These are phyloP conservation scores for Deinandra increscens DNA, from an alignment of 129 eudicot genomes.

Conservation along the genomic window DNA sequence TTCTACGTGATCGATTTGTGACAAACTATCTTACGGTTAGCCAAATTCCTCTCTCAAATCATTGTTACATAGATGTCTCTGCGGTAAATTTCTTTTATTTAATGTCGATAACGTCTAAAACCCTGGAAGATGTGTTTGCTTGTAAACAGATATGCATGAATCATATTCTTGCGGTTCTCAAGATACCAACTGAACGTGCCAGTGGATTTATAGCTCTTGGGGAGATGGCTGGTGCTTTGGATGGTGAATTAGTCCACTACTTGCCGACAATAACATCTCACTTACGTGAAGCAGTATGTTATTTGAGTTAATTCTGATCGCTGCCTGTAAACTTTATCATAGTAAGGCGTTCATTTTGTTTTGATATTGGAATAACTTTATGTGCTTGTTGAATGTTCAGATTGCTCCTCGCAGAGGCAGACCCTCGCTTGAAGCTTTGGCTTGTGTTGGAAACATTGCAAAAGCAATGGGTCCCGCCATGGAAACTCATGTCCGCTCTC, in stretches of 20 bases:
- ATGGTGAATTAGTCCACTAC: conserved; percentile 86
- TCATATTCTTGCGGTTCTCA: conserved; percentile 94
- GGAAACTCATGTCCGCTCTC: conserved; percentile 82
- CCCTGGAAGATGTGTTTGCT: conserved; percentile 23
- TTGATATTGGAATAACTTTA: conserved; percentile 15
- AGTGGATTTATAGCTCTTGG: conserved; percentile 99
- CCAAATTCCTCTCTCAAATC: background rate
- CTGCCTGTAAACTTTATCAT: background rate
- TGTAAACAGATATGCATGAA: conserved; percentile 87
- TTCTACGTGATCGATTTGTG: conserved; percentile 95
- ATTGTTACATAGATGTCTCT: conserved; percentile 7
- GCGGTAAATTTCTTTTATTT: background rate
- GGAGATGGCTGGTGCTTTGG: conserved; percentile 99
- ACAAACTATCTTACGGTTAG: conserved; percentile 89
- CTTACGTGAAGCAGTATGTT: conserved; percentile 91
- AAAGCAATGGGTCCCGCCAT: conserved; percentile 90
- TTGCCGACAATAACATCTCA: conserved; percentile 99
- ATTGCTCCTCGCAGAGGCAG: conserved; percentile 98
- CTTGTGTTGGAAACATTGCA: conserved; percentile 92
- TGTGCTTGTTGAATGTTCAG: conserved; percentile 38
- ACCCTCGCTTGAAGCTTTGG: conserved; percentile 92
- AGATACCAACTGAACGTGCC: conserved; percentile 93
- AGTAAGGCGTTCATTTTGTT: conserved; percentile 15
- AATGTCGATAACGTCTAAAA: conserved; percentile 19
- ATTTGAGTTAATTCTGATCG: background rate